A percentile compares a stretch with the other conserved stretches of the same genome.
Evolutionary conservation across 2,329 filamentous ascomycete genomes (phyloP).

Genomic region (Gyromitra esculenta): DNA sequence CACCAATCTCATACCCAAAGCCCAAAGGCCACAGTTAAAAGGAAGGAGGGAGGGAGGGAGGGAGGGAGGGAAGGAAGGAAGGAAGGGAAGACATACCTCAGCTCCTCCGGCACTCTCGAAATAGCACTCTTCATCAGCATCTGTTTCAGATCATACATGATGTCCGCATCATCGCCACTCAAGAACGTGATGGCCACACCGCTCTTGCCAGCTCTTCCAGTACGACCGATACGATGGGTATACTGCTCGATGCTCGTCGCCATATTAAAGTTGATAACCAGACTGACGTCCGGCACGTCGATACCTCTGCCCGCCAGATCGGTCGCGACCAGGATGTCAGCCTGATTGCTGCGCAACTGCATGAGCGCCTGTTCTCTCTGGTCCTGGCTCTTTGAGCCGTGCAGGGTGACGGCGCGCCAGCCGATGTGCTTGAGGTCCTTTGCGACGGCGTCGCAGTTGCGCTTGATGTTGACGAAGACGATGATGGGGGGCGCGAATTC

Average conservation of each 20-base stretch:
- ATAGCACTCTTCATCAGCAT: constrained; percentile 92
- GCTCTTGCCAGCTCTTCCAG: constrained; percentile 94
- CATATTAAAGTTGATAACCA: constrained; percentile 99
- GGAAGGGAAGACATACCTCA: constrained; percentile 61
- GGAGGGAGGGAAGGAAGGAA: neutral
- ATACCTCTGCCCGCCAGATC: constrained; percentile 97
- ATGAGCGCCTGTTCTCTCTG: constrained; percentile 93
- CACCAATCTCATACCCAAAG: neutral
- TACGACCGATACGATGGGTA: constrained; percentile 95
- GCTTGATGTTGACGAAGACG: constrained; percentile 99
- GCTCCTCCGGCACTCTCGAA: constrained; percentile 88
- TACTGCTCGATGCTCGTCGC: constrained; percentile 90
- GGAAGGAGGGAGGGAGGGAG: neutral
- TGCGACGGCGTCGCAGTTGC: constrained; percentile 95
- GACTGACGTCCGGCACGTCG: constrained; percentile 89
- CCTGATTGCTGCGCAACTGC: constrained; percentile 80
- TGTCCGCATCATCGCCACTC: constrained; percentile 86
- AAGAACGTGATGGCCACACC: constrained; percentile 97
- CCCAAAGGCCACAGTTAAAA: too few species aligned
- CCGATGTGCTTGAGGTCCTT: constrained; percentile 95
- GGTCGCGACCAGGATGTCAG: constrained; percentile 91
- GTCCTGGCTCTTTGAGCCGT: constrained; percentile 96
- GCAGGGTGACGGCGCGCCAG: constrained; percentile 86
- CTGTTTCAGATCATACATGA: constrained; percentile 93
- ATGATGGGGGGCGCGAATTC: constrained; percentile 92